Base-by-base conservation (phyloP, 225 moss, liverwort and hornwort genomes). In the Climacium dendroides region DNA sequence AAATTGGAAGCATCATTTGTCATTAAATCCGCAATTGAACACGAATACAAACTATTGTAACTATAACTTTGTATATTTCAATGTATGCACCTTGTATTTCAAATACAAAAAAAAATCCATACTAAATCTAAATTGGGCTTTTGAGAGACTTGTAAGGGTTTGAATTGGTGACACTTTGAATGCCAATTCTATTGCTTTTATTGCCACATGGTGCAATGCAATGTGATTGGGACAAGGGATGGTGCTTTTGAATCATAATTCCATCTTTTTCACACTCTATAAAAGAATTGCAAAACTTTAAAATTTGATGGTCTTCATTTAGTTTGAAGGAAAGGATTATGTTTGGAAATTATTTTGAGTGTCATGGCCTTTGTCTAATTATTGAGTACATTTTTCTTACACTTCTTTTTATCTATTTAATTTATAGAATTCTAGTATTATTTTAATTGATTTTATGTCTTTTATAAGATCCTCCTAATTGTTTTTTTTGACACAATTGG, bases 141-240 rank as follows among this genome's bases (percentile, higher is more conserved):
- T 0, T n/a, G n/a, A 5, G 3, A 45, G 2, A 45, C 3, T 28
- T 18, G 0, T 0, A 24, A 17, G 1, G 9, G 0, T 43, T 28
- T 16, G 43, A 43, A 0, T 70, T 4, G 41, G 41, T 70, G 8
- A 67, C 13, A 69, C 4, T 66, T 66, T 1, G 3, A 66, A 66
- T 24, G 8, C 3, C 8, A 25, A 70, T 41, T 70, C 15, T 0
- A 25, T 41, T n/a, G 0, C 11, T 37, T 39, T 2, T 3, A 15
- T 43, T 71, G 43, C 16, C 8, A 43, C 3, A 28, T 26, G 8
- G 3, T 71, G 16, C 71, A 71, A 15, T 43, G 8, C 43, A 26
- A 71, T 43, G 43, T 26, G 28, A 16, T 26, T 71, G 43, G 16
- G 43, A 28, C 0, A 28, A 41, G 1, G 16, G 16, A 71, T 1